Evolutionary conservation across 768 basidiomycete species (phyloP).

Genomic region (Leccinum subtestaceum): DNA sequence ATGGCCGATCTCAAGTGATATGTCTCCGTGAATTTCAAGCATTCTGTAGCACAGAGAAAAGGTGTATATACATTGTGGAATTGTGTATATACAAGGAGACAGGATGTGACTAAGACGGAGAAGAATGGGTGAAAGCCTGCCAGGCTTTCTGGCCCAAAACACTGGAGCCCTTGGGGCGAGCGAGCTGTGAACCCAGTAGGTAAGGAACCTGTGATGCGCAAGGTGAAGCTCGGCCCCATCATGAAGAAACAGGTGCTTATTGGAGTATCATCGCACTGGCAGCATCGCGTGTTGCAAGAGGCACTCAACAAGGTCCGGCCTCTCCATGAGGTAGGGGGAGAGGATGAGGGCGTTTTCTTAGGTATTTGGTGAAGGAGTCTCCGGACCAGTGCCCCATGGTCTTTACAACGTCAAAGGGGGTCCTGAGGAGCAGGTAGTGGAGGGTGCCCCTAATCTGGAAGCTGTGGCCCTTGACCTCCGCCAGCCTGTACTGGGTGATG

Average conservation of each 20-base stretch:
- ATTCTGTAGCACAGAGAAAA: too few relatives aligned
- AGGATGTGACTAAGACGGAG: too few relatives aligned
- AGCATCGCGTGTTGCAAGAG: not conserved
- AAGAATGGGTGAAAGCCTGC: too few relatives aligned
- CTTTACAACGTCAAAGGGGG: not conserved
- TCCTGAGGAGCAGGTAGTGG: not conserved
- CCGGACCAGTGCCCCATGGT: not conserved
- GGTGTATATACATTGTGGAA: too few relatives aligned
- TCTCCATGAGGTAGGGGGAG: not conserved
- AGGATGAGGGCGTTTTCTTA: not conserved
- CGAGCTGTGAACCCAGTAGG: not conserved
- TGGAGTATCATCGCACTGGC: not conserved
- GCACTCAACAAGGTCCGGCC: accelerated
- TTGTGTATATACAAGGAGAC: too few relatives aligned
- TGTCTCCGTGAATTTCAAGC: too few relatives aligned
- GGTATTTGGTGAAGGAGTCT: not conserved
- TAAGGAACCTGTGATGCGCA: not conserved
- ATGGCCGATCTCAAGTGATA: too few relatives aligned
- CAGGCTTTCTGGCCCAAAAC: too few relatives aligned
- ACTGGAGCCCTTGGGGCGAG: too few relatives aligned
- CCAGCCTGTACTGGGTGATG: not conserved
- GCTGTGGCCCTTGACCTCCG: not conserved
- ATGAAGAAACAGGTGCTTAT: not conserved
- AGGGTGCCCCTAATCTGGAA: not conserved
- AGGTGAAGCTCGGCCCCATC: not conserved